Evolutionary conservation across 2,329 filamentous ascomycete species (phyloP).

Genomic region (Colletotrichum chrysophilum): DNA sequence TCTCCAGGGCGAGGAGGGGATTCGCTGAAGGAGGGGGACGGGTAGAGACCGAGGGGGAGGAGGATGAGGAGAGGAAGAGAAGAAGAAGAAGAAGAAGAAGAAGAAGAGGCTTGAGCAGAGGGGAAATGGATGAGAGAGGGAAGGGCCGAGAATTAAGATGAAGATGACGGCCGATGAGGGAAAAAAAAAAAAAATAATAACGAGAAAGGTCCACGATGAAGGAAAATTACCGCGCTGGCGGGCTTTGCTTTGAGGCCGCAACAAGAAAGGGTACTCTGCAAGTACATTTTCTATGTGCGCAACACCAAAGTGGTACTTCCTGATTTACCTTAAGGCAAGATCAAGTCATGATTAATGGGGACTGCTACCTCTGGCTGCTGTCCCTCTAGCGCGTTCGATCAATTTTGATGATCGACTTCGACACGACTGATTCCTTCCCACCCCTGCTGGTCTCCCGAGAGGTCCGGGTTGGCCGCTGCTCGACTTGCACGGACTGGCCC

Average conservation of each 20-base stretch:
- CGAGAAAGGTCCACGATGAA: slow-evolving; percentile 13
- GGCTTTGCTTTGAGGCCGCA: not conserved
- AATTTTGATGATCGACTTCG: slow-evolving; percentile 1
- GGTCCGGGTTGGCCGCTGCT: slow-evolving; percentile 13
- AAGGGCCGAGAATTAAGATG: not conserved
- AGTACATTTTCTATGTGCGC: not conserved
- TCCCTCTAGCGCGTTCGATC: not conserved
- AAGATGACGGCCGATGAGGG: slow-evolving; percentile 5
- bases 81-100: not conserved
- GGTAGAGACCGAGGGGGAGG: not conserved
- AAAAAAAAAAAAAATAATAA: not conserved
- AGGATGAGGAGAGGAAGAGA: not conserved
- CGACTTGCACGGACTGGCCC: slow-evolving; percentile 6
- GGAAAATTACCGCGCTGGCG: slow-evolving; percentile 10
- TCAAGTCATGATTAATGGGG: not conserved
- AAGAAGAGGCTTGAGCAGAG: not conserved
- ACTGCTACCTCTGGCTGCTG: not conserved
- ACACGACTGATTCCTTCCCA: not conserved
- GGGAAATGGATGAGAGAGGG: slow-evolving; percentile 1
- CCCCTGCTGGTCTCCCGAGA: slow-evolving; percentile 9
- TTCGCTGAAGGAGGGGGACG: not conserved
- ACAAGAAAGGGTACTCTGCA: not conserved
- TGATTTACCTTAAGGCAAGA: not conserved
- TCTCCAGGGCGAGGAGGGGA: not conserved
- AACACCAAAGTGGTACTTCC: not conserved